Base-by-base conservation (phyloP, 768 basidiomycete species). In the Pleurotus ostreatus region DNA sequence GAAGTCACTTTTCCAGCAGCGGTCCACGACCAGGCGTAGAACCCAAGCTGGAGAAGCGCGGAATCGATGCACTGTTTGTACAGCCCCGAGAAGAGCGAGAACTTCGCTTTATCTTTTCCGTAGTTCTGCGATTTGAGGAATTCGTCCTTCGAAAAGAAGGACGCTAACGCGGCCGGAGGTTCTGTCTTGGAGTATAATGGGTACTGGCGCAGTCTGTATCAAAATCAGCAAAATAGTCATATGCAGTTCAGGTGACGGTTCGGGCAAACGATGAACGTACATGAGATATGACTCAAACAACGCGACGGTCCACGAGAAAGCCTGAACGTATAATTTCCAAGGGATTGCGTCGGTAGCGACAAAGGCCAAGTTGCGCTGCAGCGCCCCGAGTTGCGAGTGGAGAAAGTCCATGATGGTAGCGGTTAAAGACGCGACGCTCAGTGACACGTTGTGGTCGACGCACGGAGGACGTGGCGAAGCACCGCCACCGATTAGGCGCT, bases 71-170 rank as follows among this genome's bases (percentile, higher is more conserved):
- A 61, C 66, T 94, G 91, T 65, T 86, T 86, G 70, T 83, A 88
- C 52, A 94, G 60, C 1, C 86, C 84, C 0, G 88, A 84, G 62
- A 91, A 66, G 40, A 96, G 70, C 2, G 86, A 82, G 69, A 89
- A 95, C 64, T 81, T 81, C 9, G 94, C 90, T 72, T 97, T 97
- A 79, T 94, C 91, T 49, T 80, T 83, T 16, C 94, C 93, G 72
- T 99, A 99, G 41, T 78, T 73, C 68, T 99, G 96, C 0, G 93
- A 94, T 64, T 97, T 97, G 59, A 84, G 77, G 69, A 95, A 96
- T 12, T 84, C 85, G 2, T 86, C 82, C 8, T 72, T 66, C 13
- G 80, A 78, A 62, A 95, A 86, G 66, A 93, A 86, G 1, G 70
- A 70, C 3, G 81, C 84, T 2, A 97, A 80, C 2, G 82, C 84